Percentiles rank a stretch among this genome's conserved stretches.
Evolutionary conservation across 2,329 filamentous ascomycete species (phyloP).

Genomic region (Dactylellina parvicollis): DNA sequence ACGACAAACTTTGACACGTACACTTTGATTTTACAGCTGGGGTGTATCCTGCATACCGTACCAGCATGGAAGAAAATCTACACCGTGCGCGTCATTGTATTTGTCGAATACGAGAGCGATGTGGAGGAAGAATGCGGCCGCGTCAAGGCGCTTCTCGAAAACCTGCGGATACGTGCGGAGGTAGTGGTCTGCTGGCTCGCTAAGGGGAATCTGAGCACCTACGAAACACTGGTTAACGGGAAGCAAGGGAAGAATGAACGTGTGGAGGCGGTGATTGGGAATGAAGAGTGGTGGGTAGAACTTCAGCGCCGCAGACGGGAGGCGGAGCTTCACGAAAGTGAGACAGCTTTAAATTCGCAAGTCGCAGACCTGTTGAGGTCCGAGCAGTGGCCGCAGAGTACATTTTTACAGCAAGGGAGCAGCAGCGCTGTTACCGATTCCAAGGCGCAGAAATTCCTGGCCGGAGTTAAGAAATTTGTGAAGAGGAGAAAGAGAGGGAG

Average conservation of each 20-base stretch:
- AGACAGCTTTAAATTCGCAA: slow-evolving; percentile 47
- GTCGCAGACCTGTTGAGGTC: slow-evolving; percentile 52
- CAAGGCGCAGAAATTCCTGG: slow-evolving; percentile 38
- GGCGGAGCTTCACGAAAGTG: slow-evolving; percentile 53
- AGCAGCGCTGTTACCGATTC: slow-evolving; percentile 1
- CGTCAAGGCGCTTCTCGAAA: slow-evolving; percentile 78
- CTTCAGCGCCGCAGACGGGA: slow-evolving; percentile 65
- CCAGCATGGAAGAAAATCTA: slow-evolving; percentile 81
- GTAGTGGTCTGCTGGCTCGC: slow-evolving; percentile 84
- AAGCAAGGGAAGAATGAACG: slow-evolving; percentile 67
- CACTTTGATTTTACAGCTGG: slow-evolving; percentile 63
- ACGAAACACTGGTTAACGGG: slow-evolving; percentile 82
- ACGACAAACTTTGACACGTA: slow-evolving; percentile 94
- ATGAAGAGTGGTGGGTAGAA: slow-evolving; percentile 85
- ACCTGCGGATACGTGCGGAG: slow-evolving; percentile 81
- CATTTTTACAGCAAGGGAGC: slow-evolving; percentile 40
- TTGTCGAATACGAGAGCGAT: slow-evolving; percentile 87
- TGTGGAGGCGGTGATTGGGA: slow-evolving; percentile 73
- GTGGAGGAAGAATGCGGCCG: slow-evolving; percentile 79
- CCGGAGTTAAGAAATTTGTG: slow-evolving; percentile 56
- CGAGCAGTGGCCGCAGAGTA: slow-evolving; percentile 56
- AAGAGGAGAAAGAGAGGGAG: slow-evolving; percentile 50
- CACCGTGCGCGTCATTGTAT: slow-evolving; percentile 79
- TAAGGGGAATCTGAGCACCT: slow-evolving; percentile 75
- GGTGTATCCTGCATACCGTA: slow-evolving; percentile 83